Evolutionary conservation across 805 yeast genomes (phyloP).

Genomic region (Yarrowia deformans): DNA sequence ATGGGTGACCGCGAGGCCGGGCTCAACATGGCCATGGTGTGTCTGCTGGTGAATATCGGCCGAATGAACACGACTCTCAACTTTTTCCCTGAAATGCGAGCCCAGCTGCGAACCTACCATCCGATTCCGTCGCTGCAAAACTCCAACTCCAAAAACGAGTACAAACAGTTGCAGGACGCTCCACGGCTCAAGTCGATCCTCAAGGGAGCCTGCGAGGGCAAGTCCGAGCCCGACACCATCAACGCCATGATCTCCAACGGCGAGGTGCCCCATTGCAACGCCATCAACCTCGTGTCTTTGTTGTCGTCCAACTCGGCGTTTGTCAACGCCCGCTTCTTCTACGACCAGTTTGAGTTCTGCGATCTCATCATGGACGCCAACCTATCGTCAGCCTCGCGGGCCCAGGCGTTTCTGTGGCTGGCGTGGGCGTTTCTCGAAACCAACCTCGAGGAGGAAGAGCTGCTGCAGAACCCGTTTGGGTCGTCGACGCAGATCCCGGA

Average conservation of each 20-base stretch:
- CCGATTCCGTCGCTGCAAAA: conserved; percentile 90
- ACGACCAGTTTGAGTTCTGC: conserved; percentile 61
- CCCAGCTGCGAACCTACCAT: conserved; percentile 90
- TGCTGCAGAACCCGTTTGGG: conserved; percentile 66
- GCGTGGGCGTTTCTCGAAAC: conserved; percentile 83
- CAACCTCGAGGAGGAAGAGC: conserved; percentile 59
- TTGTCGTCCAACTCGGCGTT: conserved; percentile 68
- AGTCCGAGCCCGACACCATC: conserved; percentile 57
- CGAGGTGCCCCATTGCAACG: conserved; percentile 60
- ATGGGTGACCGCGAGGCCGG: conserved; percentile 67
- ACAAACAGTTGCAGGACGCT: conserved; percentile 90
- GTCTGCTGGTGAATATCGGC: conserved; percentile 88
- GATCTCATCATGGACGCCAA: conserved; percentile 73
- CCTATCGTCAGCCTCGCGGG: conserved; percentile 70
- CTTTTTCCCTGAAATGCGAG: conserved; percentile 92
- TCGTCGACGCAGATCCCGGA: conserved; percentile 55
- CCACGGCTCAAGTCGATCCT: conserved; percentile 89
- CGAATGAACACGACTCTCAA: conserved; percentile 94
- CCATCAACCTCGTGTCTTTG: conserved; percentile 77
- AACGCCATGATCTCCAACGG: conserved; percentile 55
- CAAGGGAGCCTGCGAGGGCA: conserved; percentile 83
- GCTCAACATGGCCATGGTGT: conserved; percentile 77
- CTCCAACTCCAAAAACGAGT: conserved; percentile 59
- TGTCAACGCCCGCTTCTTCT: conserved; percentile 55
- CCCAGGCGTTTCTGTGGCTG: conserved; percentile 81